A percentile compares a stretch with the other conserved stretches of the same genome.
Conservation (phyloP, 2,329 filamentous ascomycete species). For the Allantophomopsis lycopodina region DNA sequence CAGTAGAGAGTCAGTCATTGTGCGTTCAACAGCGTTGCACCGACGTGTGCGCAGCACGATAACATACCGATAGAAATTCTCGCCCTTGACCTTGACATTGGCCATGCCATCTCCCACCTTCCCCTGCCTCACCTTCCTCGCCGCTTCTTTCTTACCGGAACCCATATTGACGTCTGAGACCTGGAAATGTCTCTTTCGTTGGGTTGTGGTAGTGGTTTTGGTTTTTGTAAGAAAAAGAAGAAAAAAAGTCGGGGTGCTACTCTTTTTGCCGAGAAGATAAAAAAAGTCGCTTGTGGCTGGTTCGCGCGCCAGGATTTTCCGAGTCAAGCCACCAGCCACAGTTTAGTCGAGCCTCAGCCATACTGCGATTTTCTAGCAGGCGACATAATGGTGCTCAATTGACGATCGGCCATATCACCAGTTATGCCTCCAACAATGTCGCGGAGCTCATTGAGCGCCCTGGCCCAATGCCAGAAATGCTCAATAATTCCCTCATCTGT, state of each 20-base stretch:
- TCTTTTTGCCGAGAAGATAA: neutral
- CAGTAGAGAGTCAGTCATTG: constrained; percentile 3
- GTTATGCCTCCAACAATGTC: constrained; percentile 15
- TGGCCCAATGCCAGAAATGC: constrained; percentile 16
- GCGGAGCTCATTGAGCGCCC: constrained; percentile 13
- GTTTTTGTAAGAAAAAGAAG: constrained; percentile 6
- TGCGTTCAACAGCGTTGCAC: neutral
- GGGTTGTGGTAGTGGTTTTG: constrained; percentile 7
- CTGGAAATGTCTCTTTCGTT: neutral
- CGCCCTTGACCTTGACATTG: constrained; percentile 88
- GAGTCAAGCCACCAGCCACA: neutral
- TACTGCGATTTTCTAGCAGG: too few relatives aligned
- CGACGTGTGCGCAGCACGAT: neutral
- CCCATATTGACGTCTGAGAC: constrained; percentile 46
- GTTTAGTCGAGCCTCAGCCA: too few relatives aligned
- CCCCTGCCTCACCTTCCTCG: constrained; percentile 71
- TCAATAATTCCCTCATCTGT: constrained; percentile 15
- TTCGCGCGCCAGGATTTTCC: neutral
- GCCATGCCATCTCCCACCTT: constrained; percentile 75
- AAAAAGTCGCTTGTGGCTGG: constrained; percentile 11
- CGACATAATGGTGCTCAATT: too few relatives aligned
- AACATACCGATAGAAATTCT: constrained; percentile 86
- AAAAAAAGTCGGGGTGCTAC: constrained; percentile 2
- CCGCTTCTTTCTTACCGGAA: constrained; percentile 81
- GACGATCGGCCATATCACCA: neutral